Evolutionary conservation across 495 filamentous ascomycete genomes (phyloP), one percentile per base, ranked within the genome.

Genomic region (Peziza echinospora): DNA sequence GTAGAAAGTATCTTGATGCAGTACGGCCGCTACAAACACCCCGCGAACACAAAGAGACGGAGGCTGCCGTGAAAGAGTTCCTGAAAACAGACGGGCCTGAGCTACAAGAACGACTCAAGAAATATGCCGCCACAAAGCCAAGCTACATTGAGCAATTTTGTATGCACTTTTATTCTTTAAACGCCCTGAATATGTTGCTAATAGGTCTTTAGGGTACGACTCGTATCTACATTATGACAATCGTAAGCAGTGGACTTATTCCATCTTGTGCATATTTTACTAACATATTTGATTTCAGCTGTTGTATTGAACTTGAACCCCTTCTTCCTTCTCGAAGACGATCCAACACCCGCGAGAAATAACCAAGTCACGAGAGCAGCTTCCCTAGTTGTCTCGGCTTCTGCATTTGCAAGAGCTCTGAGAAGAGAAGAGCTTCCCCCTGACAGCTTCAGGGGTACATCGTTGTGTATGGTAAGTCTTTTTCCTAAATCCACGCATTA

Each of bases 101-200:
- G 37, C 66, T 97, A 46, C 85, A 97, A 56, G 82, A 87, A 53
- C 80, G 76, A 62, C 63, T 97, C 43, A 89, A 84, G 69, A 80
- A 80, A 61, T 97, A 97, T 70, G 84, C 91, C n/a, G 72, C 71
- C 5, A 84, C 78, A 21, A 85, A 84, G 63, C 83, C 83, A 8
- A 97, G 91, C 61, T 97, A 91, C 59, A 96, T 97, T 50, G 89
- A 97, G 60, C 89, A 97, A 60, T 97, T 97, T 53, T 97, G 87
- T 96, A 75, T 49, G 86, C 73, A 44, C 13, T 21, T 56, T 34
- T 49, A 25, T 3, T 2, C 21, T 5, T 26, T 10, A 13, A 21
- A 28, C 10, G 24, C 41, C 21, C 41, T 44, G 2, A 16, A 26
- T 22, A 11, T 25, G 21, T 3, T 21, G 24, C 6, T 17, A 19